phyloP scores from a whole-genome alignment of 1,139 yeast genomes.

The Tardiomyces digboiensis region DNA sequence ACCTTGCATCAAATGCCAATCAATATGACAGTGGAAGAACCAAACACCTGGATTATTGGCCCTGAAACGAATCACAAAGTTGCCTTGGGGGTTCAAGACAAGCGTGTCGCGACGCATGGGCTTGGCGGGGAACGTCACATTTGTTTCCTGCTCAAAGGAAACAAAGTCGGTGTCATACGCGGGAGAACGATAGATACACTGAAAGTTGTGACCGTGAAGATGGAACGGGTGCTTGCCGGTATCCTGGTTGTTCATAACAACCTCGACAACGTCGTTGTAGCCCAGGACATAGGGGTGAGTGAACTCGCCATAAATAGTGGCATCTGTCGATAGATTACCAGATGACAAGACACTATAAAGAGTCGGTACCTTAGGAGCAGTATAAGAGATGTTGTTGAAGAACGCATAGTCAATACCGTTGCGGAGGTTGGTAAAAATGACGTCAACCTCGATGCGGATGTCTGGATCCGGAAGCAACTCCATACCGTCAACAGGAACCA shows the following conservation, averaged over 20 bases:
- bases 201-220: constrained; percentile 80
- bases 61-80: constrained; percentile 47
- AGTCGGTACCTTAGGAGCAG: constrained; percentile 74
- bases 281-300: constrained; percentile 65
- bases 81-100: constrained; percentile 50
- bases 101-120: constrained; percentile 65
- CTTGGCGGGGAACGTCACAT: constrained; percentile 18
- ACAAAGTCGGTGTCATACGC: constrained; percentile 43
- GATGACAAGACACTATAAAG: constrained; percentile 59
- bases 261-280: constrained; percentile 53
- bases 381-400: constrained; percentile 73
- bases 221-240: constrained; percentile 92
- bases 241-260: constrained; percentile 65
- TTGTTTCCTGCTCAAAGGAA: constrained; percentile 32
- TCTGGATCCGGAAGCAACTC: constrained; percentile 57
- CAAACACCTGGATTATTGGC: constrained; percentile 74
- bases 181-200: constrained; percentile 35
- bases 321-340: constrained; percentile 52
- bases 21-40: constrained; percentile 76
- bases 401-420: constrained; percentile 87
- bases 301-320: constrained; percentile 65
- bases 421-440: constrained; percentile 67
- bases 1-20: constrained; percentile 58
- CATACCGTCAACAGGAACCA: constrained; percentile 48
- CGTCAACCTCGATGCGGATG: constrained; percentile 51